Evolutionary conservation across 768 basidiomycete species (phyloP).

Genomic region (Tulasnella sp.): DNA sequence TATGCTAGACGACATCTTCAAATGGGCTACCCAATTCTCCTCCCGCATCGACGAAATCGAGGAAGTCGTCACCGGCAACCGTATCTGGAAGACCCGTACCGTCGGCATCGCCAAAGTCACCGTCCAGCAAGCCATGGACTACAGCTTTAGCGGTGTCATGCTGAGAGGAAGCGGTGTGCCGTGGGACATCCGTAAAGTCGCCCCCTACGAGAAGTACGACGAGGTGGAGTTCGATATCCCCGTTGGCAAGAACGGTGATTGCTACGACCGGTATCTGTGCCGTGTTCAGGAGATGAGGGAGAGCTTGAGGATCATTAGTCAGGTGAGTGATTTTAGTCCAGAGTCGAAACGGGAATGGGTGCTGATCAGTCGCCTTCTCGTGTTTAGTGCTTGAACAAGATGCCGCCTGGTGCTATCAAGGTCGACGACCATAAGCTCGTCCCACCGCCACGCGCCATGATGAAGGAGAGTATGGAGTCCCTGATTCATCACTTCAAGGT

Average conservation of each 20-base stretch:
- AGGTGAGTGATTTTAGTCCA: slow-evolving; percentile 31
- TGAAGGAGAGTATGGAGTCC: slow-evolving; percentile 99
- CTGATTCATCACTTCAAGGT: slow-evolving; percentile 99
- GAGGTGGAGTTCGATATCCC: slow-evolving; percentile 97
- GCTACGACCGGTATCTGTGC: slow-evolving; percentile 95
- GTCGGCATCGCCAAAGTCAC: slow-evolving; percentile 83
- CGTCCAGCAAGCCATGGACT: slow-evolving; percentile 84
- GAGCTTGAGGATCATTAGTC: slow-evolving; percentile 76
- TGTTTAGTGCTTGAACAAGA: slow-evolving; percentile 92
- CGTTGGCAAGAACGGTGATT: slow-evolving; percentile 94
- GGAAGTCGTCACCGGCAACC: slow-evolving; percentile 93
- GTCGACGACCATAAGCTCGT: slow-evolving; percentile 97
- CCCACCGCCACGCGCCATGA: slow-evolving; percentile 88
- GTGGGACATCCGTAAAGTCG: slow-evolving; percentile 89
- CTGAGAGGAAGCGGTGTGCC: slow-evolving; percentile 83
- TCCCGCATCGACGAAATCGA: slow-evolving; percentile 93
- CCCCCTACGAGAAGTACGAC: slow-evolving; percentile 93
- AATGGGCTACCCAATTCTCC: slow-evolving; percentile 92
- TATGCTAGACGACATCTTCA: slow-evolving; percentile 96
- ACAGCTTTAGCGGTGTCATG: slow-evolving; percentile 96
- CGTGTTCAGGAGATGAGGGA: slow-evolving; percentile 98
- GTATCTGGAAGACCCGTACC: slow-evolving; percentile 96
- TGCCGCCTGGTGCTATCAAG: slow-evolving; percentile 83
- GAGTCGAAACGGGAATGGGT: not conserved
- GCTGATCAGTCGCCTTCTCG: not conserved